Conservation (phyloP, 768 basidiomycete genomes). For the Floccularia luteovirens region DNA sequence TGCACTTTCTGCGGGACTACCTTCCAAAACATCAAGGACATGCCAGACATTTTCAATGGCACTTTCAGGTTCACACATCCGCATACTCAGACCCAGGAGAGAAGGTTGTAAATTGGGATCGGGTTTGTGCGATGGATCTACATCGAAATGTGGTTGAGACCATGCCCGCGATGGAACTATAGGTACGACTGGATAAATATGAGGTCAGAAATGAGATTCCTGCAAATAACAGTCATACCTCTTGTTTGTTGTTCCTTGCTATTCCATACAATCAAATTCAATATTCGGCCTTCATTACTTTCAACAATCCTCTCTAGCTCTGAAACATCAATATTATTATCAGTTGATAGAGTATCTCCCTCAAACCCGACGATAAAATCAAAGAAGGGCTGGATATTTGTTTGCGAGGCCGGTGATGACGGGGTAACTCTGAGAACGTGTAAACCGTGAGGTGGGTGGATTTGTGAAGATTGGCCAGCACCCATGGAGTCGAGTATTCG, state of each 20-base stretch:
- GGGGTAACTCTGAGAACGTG: slow-evolving; percentile 90
- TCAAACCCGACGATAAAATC: slow-evolving; percentile 94
- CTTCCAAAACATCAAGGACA: slow-evolving; percentile 93
- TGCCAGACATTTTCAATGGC: slow-evolving; percentile 97
- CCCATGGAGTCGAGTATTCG: no score
- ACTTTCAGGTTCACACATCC: slow-evolving; percentile 84
- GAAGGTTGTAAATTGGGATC: slow-evolving; percentile 62
- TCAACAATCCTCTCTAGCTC: slow-evolving; percentile 80
- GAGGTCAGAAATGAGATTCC: slow-evolving; percentile 3
- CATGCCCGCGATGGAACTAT: slow-evolving; percentile 83
- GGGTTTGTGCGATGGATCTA: slow-evolving; percentile 28
- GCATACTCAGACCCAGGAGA: slow-evolving; percentile 88
- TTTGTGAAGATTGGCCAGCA: slow-evolving; percentile 59
- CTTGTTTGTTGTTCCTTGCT: slow-evolving; percentile 68
- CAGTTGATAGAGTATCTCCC: slow-evolving; percentile 48
- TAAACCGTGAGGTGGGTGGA: slow-evolving; percentile 56
- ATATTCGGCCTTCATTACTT: slow-evolving; percentile 59
- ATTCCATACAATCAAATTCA: slow-evolving; percentile 79
- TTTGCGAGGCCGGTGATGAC: slow-evolving; percentile 80
- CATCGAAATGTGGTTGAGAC: slow-evolving; percentile 41
- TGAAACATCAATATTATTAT: slow-evolving; percentile 54
- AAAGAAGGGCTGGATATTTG: slow-evolving; percentile 87
- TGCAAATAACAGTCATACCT: slow-evolving; percentile 32
- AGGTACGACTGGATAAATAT: slow-evolving; percentile 54
- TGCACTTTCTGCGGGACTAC: slow-evolving; percentile 92